Evolutionary conservation across 805 yeast genomes (phyloP), one percentile per base, ranked within the genome.

Genomic region (Ogataea philodendri): DNA sequence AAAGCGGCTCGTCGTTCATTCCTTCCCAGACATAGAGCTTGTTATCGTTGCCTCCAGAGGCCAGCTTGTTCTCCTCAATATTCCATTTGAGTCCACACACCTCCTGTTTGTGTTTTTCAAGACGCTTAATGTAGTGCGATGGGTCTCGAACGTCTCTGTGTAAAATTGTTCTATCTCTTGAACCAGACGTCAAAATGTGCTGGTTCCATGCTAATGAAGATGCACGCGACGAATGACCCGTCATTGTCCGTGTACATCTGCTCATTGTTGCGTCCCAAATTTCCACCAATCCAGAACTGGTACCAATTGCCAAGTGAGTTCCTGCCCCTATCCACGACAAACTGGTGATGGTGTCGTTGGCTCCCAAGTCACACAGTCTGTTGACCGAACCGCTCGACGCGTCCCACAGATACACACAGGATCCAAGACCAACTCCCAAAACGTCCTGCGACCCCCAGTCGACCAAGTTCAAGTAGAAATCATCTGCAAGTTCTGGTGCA

Each of bases 1-100:
- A 74, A 18, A 86, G 58, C 2, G 98, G 97, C 35, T 69, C 69
- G 4, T 72, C 57, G 35, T 72, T 73, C 28, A 78, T 58, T 1
- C 93, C 95, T 55, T 87, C 95, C 93, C 97, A 93, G 8, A 93
- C 83, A 46, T 75, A 72, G 15, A 93, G 69, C 51, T 76, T 76
- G 57, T 93, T 93, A 62, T 93, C 98, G 57, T 93, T 93, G 28
- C 96, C 95, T 16, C 98, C 98, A 16, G 93, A 81, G 0, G 97
- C 98, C 31, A 93, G 69, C 57, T 85, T 88, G 57, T 90, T 88
- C 49, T 85, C 94, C 37, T 86, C 94, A 5, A 76, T 71, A 52
- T 89, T 89, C 98, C 98, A 93, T 55, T 80, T 80, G 48, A 93
- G 70, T 2, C 98, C 98, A 65, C 98, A 93, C 27, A 93, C 95